A percentile compares a stretch with the other conserved stretches of the same genome.
These are phyloP conservation scores for Plectosphaerella cucumerina DNA, from an alignment of 2,329 filamentous ascomycete genomes.

Conservation along the genomic window DNA sequence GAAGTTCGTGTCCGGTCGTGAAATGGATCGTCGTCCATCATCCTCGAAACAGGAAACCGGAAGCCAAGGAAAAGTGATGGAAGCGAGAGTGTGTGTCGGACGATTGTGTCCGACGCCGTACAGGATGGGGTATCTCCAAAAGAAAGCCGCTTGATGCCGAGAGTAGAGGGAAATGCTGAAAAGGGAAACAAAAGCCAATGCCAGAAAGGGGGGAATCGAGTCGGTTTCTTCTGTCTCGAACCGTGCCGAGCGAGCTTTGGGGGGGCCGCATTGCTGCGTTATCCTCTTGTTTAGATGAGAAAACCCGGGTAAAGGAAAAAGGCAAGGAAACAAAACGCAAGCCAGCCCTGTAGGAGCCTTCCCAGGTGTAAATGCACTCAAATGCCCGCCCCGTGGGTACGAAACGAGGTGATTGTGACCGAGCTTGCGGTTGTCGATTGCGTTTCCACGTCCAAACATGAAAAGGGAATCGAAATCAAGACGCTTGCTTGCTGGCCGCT, in stretches of 20 bases:
- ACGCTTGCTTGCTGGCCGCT: constrained; percentile 49
- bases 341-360: constrained; percentile 42
- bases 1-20: constrained; percentile 31
- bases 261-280: constrained; percentile 59
- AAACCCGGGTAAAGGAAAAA: constrained; percentile 21
- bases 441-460: constrained; percentile 28
- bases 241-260: constrained; percentile 34
- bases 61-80: constrained; percentile 28
- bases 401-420: constrained; percentile 28
- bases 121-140: constrained; percentile 32
- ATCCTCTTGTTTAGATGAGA: constrained; percentile 49
- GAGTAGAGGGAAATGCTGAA: constrained; percentile 21
- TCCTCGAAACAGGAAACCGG: constrained; percentile 40
- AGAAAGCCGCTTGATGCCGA: constrained; percentile 38
- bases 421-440: constrained; percentile 41
- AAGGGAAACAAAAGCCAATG: constrained; percentile 22
- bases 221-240: constrained; percentile 41
- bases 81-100: constrained; percentile 31
- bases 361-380: constrained; percentile 50
- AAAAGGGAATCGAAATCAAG: constrained; percentile 32
- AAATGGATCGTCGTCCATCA: constrained; percentile 40
- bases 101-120: constrained; percentile 18
- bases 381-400: constrained; percentile 15
- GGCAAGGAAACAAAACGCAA: constrained; percentile 29
- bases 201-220: constrained; percentile 37